Percentiles rank a stretch among this genome's conserved stretches.
Conservation (phyloP, 352 stramenopile genomes). For the Sclerospora graminicola region DNA sequence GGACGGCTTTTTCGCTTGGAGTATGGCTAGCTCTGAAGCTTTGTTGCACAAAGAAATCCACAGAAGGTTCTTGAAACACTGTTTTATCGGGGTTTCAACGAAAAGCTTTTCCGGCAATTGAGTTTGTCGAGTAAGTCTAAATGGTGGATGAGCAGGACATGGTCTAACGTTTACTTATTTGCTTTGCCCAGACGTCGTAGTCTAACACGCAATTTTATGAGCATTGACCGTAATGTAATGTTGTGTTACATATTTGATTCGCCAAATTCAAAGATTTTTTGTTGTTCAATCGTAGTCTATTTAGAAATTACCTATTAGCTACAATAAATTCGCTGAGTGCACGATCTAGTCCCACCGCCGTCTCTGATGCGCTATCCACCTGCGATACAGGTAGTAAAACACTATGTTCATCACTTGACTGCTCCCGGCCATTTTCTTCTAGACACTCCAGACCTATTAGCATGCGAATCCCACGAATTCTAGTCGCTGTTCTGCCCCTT, state of each 20-base stretch:
- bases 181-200: constrained; percentile 32
- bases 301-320: too few relatives aligned
- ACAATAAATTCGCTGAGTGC: too few relatives aligned
- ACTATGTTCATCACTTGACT: too few relatives aligned
- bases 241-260: constrained; percentile 62
- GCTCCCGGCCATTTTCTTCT: too few relatives aligned
- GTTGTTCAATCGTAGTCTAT: too few relatives aligned
- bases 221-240: constrained; percentile 58
- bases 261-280: constrained; percentile 14
- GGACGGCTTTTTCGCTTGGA: constrained; percentile 41
- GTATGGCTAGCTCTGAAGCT: constrained; percentile 64
- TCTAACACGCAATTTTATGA: constrained; percentile 38
- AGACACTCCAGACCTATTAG: too few relatives aligned
- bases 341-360: too few relatives aligned
- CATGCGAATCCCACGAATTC: too few relatives aligned
- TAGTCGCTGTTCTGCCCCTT: too few relatives aligned
- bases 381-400: too few relatives aligned
- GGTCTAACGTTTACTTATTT: background rate
- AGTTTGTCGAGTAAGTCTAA: constrained; percentile 47
- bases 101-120: constrained; percentile 53
- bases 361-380: too few relatives aligned
- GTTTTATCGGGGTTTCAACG: constrained; percentile 75
- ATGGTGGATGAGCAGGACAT: background rate
- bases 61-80: constrained; percentile 63
- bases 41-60: constrained; percentile 66